Evolutionary conservation across 441 rosid species (phyloP).

Genomic region (Omphalea diandra): DNA sequence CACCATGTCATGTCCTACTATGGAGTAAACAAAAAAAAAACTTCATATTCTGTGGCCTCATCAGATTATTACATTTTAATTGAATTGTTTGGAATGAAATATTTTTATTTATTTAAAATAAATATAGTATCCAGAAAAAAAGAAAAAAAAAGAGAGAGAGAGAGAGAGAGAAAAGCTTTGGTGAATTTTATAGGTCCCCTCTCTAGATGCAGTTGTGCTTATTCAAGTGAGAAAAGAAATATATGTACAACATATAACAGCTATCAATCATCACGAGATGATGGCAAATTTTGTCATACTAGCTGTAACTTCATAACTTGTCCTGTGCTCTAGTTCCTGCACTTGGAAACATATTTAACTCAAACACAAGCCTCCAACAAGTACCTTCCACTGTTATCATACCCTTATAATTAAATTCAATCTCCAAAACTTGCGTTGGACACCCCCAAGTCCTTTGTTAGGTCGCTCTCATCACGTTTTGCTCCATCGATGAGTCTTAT

Average conservation of each 20-base stretch:
- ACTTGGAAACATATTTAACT: neutral
- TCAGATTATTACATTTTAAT: too few species aligned
- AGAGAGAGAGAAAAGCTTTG: too few species aligned
- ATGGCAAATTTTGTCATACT: conserved; percentile 52
- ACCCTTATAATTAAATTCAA: neutral
- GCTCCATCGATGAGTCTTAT: conserved; percentile 39
- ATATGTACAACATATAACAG: conserved; percentile 24
- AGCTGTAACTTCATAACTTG: conserved; percentile 34
- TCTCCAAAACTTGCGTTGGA: too few species aligned
- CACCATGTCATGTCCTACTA: too few species aligned
- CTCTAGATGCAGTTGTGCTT: neutral
- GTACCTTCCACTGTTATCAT: conserved; percentile 18
- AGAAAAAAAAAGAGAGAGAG: too few species aligned
- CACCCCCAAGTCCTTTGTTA: conserved; percentile 27
- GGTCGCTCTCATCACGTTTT: conserved; percentile 53
- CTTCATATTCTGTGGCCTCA: too few species aligned
- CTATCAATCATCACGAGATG: conserved; percentile 66
- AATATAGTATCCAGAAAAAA: too few species aligned
- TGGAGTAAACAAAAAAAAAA: too few species aligned
- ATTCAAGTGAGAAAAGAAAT: neutral
- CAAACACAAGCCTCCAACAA: conserved; percentile 18
- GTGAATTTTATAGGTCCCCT: conserved; percentile 28
- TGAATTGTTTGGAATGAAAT: too few species aligned
- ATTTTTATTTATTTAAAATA: too few species aligned
- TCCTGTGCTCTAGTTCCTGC: conserved; percentile 30